Evolutionary conservation across 1,284 basidiomycete genomes (phyloP).

Genomic region (Cryptococcus sp.): DNA sequence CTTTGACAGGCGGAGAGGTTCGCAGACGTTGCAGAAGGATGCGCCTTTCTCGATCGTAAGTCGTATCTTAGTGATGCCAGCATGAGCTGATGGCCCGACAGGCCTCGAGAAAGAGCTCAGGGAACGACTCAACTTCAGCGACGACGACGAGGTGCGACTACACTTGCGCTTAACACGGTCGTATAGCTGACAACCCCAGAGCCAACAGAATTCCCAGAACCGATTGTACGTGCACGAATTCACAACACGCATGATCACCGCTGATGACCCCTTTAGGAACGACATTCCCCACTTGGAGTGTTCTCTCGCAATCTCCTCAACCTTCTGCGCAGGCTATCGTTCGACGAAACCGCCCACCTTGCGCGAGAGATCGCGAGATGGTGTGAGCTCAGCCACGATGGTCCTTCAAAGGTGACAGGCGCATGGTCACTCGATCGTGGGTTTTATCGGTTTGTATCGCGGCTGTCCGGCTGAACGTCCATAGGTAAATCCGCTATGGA

Average conservation of each 20-base stretch:
- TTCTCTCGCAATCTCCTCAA: conserved; percentile 41
- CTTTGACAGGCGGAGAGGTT: conserved; percentile 24
- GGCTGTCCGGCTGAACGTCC: neutral
- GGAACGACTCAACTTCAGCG: conserved; percentile 36
- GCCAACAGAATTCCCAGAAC: conserved; percentile 28
- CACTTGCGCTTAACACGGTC: neutral
- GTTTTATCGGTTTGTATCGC: neutral
- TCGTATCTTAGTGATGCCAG: neutral
- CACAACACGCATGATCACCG: neutral
- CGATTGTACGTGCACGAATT: conserved; percentile 25
- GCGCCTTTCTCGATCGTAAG: conserved; percentile 38
- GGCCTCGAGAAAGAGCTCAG: conserved; percentile 38
- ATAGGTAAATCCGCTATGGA: conserved; percentile 32
- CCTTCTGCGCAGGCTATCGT: conserved; percentile 41
- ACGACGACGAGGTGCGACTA: conserved; percentile 41
- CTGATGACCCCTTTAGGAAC: conserved; percentile 27
- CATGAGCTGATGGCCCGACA: conserved; percentile 1
- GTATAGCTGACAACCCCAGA: conserved; percentile 3
- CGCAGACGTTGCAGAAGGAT: conserved; percentile 31
- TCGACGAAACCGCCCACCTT: conserved; percentile 43
- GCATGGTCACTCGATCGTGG: conserved; percentile 18
- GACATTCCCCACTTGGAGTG: conserved; percentile 43
- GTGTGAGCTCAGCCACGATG: conserved; percentile 29
- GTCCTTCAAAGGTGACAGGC: conserved; percentile 12
- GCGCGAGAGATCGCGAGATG: conserved; percentile 36